Evolutionary conservation across 2,329 filamentous ascomycete species (phyloP).

Genomic region (Fusarium ambrosium): DNA sequence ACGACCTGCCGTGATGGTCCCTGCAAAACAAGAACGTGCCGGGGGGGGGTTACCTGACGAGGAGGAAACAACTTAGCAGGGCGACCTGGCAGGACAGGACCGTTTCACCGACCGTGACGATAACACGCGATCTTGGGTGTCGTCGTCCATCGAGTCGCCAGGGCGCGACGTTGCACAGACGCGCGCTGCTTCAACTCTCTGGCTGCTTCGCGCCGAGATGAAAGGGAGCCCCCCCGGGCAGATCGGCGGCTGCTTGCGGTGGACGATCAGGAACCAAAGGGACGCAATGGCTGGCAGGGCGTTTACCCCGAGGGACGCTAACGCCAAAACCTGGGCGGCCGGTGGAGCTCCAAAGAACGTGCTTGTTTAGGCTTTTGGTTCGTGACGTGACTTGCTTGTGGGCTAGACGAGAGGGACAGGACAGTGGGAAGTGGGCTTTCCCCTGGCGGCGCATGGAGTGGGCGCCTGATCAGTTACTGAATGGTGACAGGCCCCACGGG

Average conservation of each 20-base stretch:
- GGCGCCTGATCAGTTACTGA: slow-evolving; percentile 35
- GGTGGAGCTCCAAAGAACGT: background rate
- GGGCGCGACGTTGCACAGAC: slow-evolving; percentile 21
- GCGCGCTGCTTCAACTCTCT: background rate
- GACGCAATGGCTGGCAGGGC: slow-evolving; percentile 1
- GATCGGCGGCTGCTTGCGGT: slow-evolving; percentile 12
- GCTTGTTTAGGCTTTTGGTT: slow-evolving; percentile 11
- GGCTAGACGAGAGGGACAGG: slow-evolving; percentile 21
- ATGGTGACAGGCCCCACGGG: slow-evolving; percentile 26
- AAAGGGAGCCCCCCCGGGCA: background rate
- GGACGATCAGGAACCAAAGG: slow-evolving; percentile 13
- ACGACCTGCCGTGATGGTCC: slow-evolving; percentile 2
- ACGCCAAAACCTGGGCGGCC: background rate
- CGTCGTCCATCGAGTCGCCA: background rate
- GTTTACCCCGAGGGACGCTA: slow-evolving; percentile 1
- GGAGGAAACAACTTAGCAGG: slow-evolving; percentile 20
- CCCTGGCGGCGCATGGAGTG: background rate
- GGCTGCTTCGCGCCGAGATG: background rate
- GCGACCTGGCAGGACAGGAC: background rate
- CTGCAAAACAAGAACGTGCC: background rate
- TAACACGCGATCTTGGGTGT: slow-evolving; percentile 20
- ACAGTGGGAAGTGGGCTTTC: slow-evolving; percentile 12
- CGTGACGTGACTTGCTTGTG: slow-evolving; percentile 34
- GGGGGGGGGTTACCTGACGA: slow-evolving; percentile 1
- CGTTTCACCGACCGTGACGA: slow-evolving; percentile 30